A percentile compares a stretch with the other conserved stretches of the same genome.
Evolutionary conservation across 179 eudicot species (phyloP).

Genomic region (Beta lomatogona): DNA sequence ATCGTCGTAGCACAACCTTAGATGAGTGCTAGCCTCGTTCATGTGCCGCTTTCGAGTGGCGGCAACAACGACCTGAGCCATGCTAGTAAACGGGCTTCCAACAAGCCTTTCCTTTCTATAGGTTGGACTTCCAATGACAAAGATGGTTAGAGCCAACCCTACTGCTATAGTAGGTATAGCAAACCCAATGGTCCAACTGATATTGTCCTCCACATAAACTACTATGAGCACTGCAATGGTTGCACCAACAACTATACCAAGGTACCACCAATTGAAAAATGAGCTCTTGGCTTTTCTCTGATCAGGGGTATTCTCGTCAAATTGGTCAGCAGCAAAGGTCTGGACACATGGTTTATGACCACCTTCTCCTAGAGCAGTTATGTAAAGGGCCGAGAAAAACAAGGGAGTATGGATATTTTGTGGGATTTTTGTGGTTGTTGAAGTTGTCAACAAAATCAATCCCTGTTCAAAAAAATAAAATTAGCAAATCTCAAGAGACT

Average conservation of each 20-base stretch:
- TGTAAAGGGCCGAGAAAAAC: constrained; percentile 57
- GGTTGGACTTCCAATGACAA: constrained; percentile 42
- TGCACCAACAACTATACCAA: constrained; percentile 62
- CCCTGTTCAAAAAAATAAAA: constrained; percentile 31
- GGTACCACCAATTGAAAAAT: constrained; percentile 87
- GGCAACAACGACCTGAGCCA: constrained; percentile 70
- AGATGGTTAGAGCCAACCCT: constrained; percentile 49
- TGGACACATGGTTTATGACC: constrained; percentile 80
- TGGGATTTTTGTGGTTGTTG: constrained; percentile 37
- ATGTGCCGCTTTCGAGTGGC: constrained; percentile 54
- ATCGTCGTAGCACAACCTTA: constrained; percentile 17
- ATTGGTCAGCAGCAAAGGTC: constrained; percentile 80
- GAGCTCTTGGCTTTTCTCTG: constrained; percentile 60
- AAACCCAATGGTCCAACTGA: constrained; percentile 63
- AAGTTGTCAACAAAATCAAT: constrained; percentile 40
- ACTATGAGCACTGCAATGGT: constrained; percentile 45
- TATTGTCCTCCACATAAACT: constrained; percentile 52
- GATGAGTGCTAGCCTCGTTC: background rate
- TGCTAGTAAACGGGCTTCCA: constrained; percentile 66
- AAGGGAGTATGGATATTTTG: constrained; percentile 11
- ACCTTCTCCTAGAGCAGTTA: constrained; percentile 58
- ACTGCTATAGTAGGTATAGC: constrained; percentile 48
- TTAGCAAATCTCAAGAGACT: background rate
- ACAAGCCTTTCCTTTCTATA: constrained; percentile 52
- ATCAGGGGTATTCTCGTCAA: constrained; percentile 52